phyloP scores from a whole-genome alignment of 257 asterid genomes.

The Solanum dulcamara region DNA sequence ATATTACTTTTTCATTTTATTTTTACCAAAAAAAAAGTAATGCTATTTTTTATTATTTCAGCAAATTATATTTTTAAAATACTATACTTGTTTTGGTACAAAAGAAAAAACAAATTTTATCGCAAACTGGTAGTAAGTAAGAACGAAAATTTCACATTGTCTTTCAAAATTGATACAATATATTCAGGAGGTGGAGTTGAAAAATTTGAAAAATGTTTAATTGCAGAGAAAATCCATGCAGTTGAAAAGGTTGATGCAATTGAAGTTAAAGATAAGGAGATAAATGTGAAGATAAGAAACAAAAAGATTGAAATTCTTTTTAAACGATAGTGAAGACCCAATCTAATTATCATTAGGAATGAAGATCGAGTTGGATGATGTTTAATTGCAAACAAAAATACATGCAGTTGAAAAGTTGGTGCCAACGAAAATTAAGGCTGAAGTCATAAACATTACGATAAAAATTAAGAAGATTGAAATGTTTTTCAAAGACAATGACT shows the following conservation, averaged over 20 bases:
- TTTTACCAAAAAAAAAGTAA: background rate
- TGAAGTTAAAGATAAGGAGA: background rate
- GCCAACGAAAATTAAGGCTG: background rate
- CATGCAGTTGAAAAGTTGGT: background rate
- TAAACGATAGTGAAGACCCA: background rate
- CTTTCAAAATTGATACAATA: background rate
- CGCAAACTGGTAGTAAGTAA: background rate
- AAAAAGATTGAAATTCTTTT: background rate
- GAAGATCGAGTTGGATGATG: background rate
- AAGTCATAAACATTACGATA: background rate
- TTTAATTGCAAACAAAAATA: background rate
- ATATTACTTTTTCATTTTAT: background rate
- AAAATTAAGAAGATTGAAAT: background rate
- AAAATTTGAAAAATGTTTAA: background rate
- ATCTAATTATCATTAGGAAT: background rate
- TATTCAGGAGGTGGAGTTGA: background rate
- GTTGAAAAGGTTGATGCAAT: background rate
- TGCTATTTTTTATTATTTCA: background rate
- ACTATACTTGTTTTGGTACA: background rate
- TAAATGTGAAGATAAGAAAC: background rate
- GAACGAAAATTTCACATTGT: background rate
- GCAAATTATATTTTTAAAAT: background rate
- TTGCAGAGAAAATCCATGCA: background rate
- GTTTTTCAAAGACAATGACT: background rate
- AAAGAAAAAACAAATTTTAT: background rate